Evolutionary conservation across 139 green algal species (phyloP), one percentile per base, ranked within the genome.

Genomic region (Chlamydomonas sp.): DNA sequence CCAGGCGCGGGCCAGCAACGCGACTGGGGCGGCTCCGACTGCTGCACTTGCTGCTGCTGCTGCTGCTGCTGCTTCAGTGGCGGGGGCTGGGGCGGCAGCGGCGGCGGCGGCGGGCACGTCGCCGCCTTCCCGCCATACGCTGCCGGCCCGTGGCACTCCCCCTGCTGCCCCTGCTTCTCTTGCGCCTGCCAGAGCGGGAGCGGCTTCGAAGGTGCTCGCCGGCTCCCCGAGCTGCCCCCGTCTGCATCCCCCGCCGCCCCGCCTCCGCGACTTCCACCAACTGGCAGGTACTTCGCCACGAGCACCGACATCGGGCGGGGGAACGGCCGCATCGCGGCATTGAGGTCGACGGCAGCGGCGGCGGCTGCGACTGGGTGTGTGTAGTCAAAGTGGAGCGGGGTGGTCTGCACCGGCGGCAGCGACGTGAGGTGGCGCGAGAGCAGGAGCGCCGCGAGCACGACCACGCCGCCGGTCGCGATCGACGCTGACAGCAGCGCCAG

Each of bases 311-410:
- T 43, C 16, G 29, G 33, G 26, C 6, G 43, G 16, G 59, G 59
- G 8, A 10, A 36, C 34, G 54, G 34, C 8, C 8, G 6, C 34
- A 33, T 36, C 20, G 59, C 22, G 5, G 5, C 6, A 4, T 66
- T 13, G 20, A 39, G 39, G 59, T 4, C 4, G 31, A 72, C 34
- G 34, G 43, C 54, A 8, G 57, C 29, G 22, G 35, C 30, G 2
- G 67, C 67, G 5, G 54, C 36, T 13, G 67, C 67, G 2, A 72
- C 35, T 16, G 67, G 67, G 22, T 3, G 50, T 4, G 67, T 65
- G 50, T 72, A 72, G 35, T 72, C 67, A 72, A 72, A 72, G 48
- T 63, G 24, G 5, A 72, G 49, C 16, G 67, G 16, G 48, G n/a
- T 29, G 37, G 24, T 28, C 34, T 60, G 37, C 39, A 39, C 26